Conservation (phyloP, 306 rosid genomes). For the Lablab purpureus region DNA sequence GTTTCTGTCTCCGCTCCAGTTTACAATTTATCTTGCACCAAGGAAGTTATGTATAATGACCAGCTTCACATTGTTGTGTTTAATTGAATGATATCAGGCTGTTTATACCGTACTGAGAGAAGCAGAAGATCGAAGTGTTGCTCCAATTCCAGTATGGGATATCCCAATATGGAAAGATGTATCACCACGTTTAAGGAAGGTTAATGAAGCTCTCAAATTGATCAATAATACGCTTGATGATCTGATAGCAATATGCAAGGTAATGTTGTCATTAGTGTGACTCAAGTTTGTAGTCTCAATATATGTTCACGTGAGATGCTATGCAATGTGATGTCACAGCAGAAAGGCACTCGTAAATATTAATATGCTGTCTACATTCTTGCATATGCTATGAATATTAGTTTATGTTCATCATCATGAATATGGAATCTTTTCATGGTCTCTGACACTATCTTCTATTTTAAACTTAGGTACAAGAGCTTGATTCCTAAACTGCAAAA, state of each 20-base stretch:
- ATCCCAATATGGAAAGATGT: constrained; percentile 97
- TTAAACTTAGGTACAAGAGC: neutral
- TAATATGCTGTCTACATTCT: constrained; percentile 18
- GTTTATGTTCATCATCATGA: neutral
- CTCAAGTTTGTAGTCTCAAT: constrained; percentile 16
- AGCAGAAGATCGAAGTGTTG: constrained; percentile 93
- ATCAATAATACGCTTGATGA: constrained; percentile 79
- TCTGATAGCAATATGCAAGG: constrained; percentile 91
- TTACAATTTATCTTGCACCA: constrained; percentile 24
- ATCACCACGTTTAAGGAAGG: constrained; percentile 90
- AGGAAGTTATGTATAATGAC: constrained; percentile 30
- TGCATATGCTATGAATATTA: neutral
- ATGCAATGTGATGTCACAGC: constrained; percentile 20
- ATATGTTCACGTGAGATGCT: constrained; percentile 20
- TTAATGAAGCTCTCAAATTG: constrained; percentile 85
- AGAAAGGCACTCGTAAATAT: constrained; percentile 39
- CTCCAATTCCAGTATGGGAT: constrained; percentile 96
- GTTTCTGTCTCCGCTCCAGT: constrained; percentile 29
- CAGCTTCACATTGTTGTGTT: constrained; percentile 45
- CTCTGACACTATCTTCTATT: neutral
- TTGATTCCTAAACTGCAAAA: constrained; percentile 4
- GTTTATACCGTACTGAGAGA: constrained; percentile 93
- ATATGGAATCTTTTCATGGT: constrained; percentile 15
- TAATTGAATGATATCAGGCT: constrained; percentile 75
- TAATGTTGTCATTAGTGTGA: constrained; percentile 52